Percentiles rank a stretch among this genome's conserved stretches.
phyloP scores from a whole-genome alignment of 345 rosid species.

The Mercurialis annua region DNA sequence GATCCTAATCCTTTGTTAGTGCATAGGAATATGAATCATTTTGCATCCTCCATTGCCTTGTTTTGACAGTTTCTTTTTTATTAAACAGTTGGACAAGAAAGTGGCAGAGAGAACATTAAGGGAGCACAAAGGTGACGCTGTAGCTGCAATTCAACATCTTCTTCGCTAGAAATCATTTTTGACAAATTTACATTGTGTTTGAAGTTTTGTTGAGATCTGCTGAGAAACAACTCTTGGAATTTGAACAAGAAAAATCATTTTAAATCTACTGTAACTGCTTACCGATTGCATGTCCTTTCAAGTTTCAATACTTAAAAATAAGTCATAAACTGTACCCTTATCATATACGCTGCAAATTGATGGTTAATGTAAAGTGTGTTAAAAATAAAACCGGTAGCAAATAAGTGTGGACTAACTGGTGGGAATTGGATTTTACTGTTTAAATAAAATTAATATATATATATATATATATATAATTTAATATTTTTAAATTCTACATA shows the following conservation, averaged over 20 bases:
- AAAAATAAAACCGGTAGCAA: too few relatives aligned
- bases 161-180: constrained; percentile 38
- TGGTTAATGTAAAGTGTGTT: neutral
- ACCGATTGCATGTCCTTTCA: neutral
- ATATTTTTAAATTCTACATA: too few relatives aligned
- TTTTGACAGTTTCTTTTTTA: constrained; percentile 15
- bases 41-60: constrained; percentile 8
- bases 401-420: too few relatives aligned
- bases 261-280: neutral
- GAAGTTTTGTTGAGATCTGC: neutral
- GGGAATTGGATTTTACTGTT: too few relatives aligned
- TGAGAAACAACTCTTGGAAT: neutral
- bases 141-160: constrained; percentile 79
- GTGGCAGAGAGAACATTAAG: constrained; percentile 90
- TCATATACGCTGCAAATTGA: neutral
- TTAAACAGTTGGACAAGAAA: constrained; percentile 68
- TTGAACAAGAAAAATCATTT: neutral
- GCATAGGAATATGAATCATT: neutral
- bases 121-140: constrained; percentile 95
- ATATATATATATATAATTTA: too few relatives aligned
- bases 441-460: too few relatives aligned
- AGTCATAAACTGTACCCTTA: neutral
- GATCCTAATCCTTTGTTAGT: too few relatives aligned
- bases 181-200: neutral
- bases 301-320: neutral